Conservation (phyloP, 208 protist genomes). For the Wallacemonas sp. region DNA sequence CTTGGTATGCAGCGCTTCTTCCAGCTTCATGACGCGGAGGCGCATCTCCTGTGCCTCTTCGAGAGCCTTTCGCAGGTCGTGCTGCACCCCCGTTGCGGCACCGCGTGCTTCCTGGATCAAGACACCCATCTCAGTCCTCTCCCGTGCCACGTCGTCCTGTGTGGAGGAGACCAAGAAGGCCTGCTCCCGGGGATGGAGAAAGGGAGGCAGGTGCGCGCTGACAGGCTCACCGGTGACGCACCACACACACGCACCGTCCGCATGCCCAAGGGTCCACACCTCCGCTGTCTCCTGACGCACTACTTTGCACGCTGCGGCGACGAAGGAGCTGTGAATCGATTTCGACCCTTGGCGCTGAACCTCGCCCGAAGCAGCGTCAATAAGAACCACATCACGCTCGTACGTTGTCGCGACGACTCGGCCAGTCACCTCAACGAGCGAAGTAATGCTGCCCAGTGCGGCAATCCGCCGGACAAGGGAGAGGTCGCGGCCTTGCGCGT, state of each 20-base stretch:
- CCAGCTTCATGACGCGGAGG: conserved; percentile 33
- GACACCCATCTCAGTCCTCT: conserved; percentile 24
- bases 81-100: conserved; percentile 10
- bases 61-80: conserved; percentile 37
- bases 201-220: conserved; percentile 26
- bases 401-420: conserved; percentile 61
- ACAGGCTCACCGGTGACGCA: conserved; percentile 36
- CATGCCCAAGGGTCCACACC: conserved; percentile 70
- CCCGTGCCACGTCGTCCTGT: neutral
- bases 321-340: conserved; percentile 44
- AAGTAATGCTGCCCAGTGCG: conserved; percentile 45
- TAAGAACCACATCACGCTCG: conserved; percentile 41
- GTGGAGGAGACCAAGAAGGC: conserved; percentile 21
- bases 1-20: conserved; percentile 38
- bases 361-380: conserved; percentile 38
- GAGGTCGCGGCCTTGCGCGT: conserved; percentile 1
- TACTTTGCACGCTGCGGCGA: conserved; percentile 47
- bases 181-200: conserved; percentile 27
- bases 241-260: conserved; percentile 44
- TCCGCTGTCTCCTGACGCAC: conserved; percentile 45
- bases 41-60: conserved; percentile 82
- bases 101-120: conserved; percentile 21
- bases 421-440: conserved; percentile 52
- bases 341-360: conserved; percentile 17
- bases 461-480: conserved; percentile 23